phyloP scores from a whole-genome alignment of 2,329 filamentous ascomycete species.

The Polytolypa hystricis region DNA sequence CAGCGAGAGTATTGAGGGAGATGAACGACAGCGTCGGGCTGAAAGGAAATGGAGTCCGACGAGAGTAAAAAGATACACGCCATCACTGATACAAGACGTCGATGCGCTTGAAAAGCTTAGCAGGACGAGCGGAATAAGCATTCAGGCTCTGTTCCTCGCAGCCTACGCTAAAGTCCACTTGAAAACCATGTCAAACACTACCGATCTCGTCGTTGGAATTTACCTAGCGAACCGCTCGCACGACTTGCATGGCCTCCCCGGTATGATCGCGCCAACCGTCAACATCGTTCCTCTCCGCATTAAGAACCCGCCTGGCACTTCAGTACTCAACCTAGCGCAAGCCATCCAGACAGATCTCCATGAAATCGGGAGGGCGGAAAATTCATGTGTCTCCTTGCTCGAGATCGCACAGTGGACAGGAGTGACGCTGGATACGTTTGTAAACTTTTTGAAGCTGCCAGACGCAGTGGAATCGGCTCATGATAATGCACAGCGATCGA shows the following conservation, averaged over 20 bases:
- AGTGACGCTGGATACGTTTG: conserved; percentile 56
- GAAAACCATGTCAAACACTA: conserved; percentile 1
- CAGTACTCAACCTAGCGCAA: conserved; percentile 42
- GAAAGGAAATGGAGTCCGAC: neutral
- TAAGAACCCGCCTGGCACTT: conserved; percentile 14
- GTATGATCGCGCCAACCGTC: conserved; percentile 57
- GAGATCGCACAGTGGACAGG: conserved; percentile 69
- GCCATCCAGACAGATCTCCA: conserved; percentile 58
- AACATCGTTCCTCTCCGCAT: conserved; percentile 66
- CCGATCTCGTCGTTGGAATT: conserved; percentile 56
- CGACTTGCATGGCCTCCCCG: conserved; percentile 38
- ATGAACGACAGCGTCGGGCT: too few species aligned
- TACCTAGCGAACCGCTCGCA: conserved; percentile 70
- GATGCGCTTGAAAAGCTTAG: conserved; percentile 32
- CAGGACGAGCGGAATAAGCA: conserved; percentile 46
- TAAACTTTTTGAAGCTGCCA: conserved; percentile 65
- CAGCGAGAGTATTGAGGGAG: neutral
- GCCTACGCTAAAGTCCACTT: conserved; percentile 41
- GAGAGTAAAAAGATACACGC: conserved; percentile 33
- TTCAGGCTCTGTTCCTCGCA: conserved; percentile 68
- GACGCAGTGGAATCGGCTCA: conserved; percentile 15
- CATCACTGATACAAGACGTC: conserved; percentile 35
- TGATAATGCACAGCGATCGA: neutral
- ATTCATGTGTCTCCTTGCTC: conserved; percentile 51
- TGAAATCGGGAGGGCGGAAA: conserved; percentile 45